These are phyloP conservation scores for Acidiella bohemica DNA, from an alignment of 495 filamentous ascomycete species.

Conservation along the genomic window DNA sequence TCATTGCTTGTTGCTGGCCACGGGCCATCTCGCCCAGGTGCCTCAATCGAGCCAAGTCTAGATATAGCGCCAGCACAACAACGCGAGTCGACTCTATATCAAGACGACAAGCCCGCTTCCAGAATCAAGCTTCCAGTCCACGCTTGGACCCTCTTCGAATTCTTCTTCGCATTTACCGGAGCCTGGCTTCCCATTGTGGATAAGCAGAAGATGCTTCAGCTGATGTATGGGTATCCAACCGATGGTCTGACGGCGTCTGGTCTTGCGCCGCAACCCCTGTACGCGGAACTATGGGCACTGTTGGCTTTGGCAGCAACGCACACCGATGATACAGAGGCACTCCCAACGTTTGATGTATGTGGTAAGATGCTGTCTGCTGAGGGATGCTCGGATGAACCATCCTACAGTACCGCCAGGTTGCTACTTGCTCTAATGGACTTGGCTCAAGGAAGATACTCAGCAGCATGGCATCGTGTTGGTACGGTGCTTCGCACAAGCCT, in stretches of 20 bases:
- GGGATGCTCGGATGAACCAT: too few relatives aligned
- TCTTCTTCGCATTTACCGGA: slow-evolving; percentile 61
- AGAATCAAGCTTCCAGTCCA: slow-evolving; percentile 43
- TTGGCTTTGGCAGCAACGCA: slow-evolving; percentile 40
- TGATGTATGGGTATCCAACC: slow-evolving; percentile 37
- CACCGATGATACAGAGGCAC: slow-evolving; percentile 17
- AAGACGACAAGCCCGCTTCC: too few relatives aligned
- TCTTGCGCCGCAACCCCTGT: slow-evolving; percentile 35
- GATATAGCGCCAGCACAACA: too few relatives aligned
- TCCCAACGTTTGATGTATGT: neutral
- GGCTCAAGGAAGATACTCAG: slow-evolving; percentile 37
- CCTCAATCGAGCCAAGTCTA: too few relatives aligned
- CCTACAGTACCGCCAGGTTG: slow-evolving; percentile 21
- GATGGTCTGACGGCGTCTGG: slow-evolving; percentile 16
- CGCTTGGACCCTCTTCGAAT: slow-evolving; percentile 51
- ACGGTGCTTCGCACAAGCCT: slow-evolving; percentile 41
- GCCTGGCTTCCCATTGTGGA: slow-evolving; percentile 60
- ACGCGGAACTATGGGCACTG: slow-evolving; percentile 52
- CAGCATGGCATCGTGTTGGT: slow-evolving; percentile 50
- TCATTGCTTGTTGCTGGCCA: too few relatives aligned
- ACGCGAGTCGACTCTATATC: too few relatives aligned
- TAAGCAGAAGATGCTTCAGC: slow-evolving; percentile 50
- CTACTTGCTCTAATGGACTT: slow-evolving; percentile 48
- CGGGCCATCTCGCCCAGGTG: too few relatives aligned
- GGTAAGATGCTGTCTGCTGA: neutral